phyloP scores from a whole-genome alignment of 495 filamentous ascomycete genomes.

The Penicillium desertorum region DNA sequence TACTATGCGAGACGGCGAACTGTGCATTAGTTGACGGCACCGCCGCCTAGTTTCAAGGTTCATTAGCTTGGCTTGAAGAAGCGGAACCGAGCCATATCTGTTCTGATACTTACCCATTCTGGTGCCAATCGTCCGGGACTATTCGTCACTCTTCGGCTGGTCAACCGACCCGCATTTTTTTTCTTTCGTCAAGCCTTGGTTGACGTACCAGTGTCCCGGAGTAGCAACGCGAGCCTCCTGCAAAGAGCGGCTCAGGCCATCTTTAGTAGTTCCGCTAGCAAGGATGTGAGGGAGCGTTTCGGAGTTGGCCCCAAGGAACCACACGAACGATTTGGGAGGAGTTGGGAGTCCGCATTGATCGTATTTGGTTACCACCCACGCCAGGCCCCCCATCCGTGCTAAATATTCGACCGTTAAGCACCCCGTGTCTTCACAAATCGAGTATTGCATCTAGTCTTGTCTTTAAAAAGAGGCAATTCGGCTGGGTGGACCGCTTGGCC shows the following conservation, averaged over 20 bases:
- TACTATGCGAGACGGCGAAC: slow-evolving; percentile 25
- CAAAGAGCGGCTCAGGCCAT: slow-evolving; percentile 1
- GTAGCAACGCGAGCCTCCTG: slow-evolving; percentile 1
- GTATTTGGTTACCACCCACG: slow-evolving; percentile 12
- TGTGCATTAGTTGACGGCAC: slow-evolving; percentile 26
- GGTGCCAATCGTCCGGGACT: slow-evolving; percentile 10
- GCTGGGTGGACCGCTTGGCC: slow-evolving; percentile 26
- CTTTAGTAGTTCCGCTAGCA: slow-evolving; percentile 15
- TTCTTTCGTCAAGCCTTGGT: slow-evolving; percentile 11
- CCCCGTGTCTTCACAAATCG: background rate
- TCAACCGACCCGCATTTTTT: slow-evolving; percentile 26
- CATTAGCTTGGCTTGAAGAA: slow-evolving; percentile 24
- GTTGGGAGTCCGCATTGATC: slow-evolving; percentile 16
- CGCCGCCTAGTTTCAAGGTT: slow-evolving; percentile 26
- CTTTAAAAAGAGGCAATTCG: slow-evolving; percentile 16
- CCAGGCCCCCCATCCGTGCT: slow-evolving; percentile 2
- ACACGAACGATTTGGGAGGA: slow-evolving; percentile 13
- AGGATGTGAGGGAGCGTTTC: slow-evolving; percentile 5
- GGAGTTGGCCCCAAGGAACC: slow-evolving; percentile 1
- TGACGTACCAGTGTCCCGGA: slow-evolving; percentile 13
- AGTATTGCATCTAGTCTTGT: slow-evolving; percentile 5
- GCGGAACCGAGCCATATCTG: slow-evolving; percentile 16
- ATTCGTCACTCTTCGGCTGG: slow-evolving; percentile 23
- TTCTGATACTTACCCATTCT: slow-evolving; percentile 22
- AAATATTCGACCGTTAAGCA: slow-evolving; percentile 2